Evolutionary conservation across 257 asterid genomes (phyloP), one percentile per base, ranked within the genome.

Genomic region (Osmanthus fragrans): DNA sequence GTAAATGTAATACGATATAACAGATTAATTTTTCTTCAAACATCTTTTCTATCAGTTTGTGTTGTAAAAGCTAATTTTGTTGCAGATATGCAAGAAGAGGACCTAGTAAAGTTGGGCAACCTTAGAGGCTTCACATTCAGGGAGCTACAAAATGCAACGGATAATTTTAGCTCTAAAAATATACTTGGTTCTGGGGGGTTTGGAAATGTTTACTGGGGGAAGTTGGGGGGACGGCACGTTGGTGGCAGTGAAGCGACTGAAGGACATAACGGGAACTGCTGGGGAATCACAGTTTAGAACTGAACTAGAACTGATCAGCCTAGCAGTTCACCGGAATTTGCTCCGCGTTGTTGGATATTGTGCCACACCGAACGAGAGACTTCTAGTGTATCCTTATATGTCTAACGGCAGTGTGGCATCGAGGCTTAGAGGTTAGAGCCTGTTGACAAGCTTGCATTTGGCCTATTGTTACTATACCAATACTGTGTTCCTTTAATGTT

Each of bases 131-230:
- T 95, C 82, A 75, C 96, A 47, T 90, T 95, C 72, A 95, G 91
- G 82, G 99, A 95, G 84, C 94, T 95, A 72, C 99, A 91, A 45
- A 89, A 76, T 7, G 97, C 97, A 9, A 95, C 99, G 0, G 91
- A 85, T 80, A 87, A 85, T 79, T 95, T 93, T 86, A 93, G 96
- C 84, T 58, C 87, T 18, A 93, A 91, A 85, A 88, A 93, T 85
- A 92, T 95, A 67, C 99, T 95, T 32, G 99, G 99, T 18, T 80
- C 90, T 0, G 99, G 99, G n/a, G 99, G 99, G 39, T 95, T 95
- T 65, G 97, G 99, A 42, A 93, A 95, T 70, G 99, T 95, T 6
- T 95, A 95, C 29, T 75, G 86, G 58, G 98, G 98, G 27, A 93
- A 88, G 76, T 36, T 91, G 33, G 91, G 85, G 85, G 71, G 90